A percentile compares a stretch with the other conserved stretches of the same genome.
Conservation (phyloP, 2,329 filamentous ascomycete genomes). For the Fusarium odoratissimum region DNA sequence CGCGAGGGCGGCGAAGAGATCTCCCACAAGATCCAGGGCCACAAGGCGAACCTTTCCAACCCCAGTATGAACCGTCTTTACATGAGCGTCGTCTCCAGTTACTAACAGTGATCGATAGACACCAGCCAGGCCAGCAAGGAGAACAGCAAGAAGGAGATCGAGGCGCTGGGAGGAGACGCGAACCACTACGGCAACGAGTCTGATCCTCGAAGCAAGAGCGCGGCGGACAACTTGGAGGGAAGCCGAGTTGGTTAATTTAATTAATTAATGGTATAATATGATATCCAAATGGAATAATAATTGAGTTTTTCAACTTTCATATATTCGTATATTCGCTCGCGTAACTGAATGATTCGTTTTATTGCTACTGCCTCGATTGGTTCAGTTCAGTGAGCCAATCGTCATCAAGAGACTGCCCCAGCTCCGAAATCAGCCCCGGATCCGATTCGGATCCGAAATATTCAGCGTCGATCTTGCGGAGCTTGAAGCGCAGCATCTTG, state of each 20-base stretch:
- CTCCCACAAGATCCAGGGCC: slow-evolving; percentile 50
- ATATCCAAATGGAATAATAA: slow-evolving; percentile 4
- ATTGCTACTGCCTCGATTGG: not conserved
- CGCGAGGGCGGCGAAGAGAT: slow-evolving; percentile 43
- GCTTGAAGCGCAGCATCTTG: not conserved
- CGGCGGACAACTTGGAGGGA: slow-evolving; percentile 54
- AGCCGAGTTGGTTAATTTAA: slow-evolving; percentile 45
- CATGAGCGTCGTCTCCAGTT: not conserved
- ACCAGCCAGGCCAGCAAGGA: slow-evolving; percentile 59
- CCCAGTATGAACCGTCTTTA: slow-evolving; percentile 50
- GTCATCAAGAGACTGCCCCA: not conserved
- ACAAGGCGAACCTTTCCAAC: slow-evolving; percentile 61
- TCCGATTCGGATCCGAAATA: slow-evolving; percentile 38
- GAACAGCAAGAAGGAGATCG: slow-evolving; percentile 54
- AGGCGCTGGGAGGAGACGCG: slow-evolving; percentile 56
- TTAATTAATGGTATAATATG: not conserved
- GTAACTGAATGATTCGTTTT: not conserved
- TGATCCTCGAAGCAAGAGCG: slow-evolving; percentile 55
- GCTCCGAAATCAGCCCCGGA: slow-evolving; percentile 9
- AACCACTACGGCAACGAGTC: slow-evolving; percentile 57
- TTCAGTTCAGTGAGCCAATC: not conserved
- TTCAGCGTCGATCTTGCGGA: not conserved
- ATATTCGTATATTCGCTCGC: not conserved
- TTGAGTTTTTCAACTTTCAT: not conserved
- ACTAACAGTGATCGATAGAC: slow-evolving; percentile 45